Percentiles rank a stretch among this genome's conserved stretches.
phyloP scores from a whole-genome alignment of 75 land plant genomes.

The Azolla pinnata region DNA sequence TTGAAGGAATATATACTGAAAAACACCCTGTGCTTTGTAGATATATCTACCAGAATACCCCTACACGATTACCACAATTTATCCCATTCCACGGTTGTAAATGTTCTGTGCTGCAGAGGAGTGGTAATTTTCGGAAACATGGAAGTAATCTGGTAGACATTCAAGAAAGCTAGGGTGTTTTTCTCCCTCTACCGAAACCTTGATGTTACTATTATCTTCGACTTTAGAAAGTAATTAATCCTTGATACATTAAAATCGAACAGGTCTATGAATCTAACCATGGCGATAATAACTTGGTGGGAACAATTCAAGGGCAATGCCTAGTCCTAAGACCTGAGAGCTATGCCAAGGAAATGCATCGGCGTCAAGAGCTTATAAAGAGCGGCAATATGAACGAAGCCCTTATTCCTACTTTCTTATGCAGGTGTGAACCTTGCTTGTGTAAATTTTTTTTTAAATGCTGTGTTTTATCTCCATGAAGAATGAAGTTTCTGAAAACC shows the following conservation, averaged over 20 bases:
- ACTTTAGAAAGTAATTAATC: not conserved
- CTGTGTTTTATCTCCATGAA: not conserved
- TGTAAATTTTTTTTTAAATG: not conserved
- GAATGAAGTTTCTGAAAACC: not conserved
- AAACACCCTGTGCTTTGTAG: too few relatives aligned
- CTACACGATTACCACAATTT: too few relatives aligned
- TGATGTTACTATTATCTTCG: not conserved
- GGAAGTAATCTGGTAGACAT: too few relatives aligned
- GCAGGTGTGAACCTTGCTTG: conserved; percentile 24
- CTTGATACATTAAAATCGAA: not conserved
- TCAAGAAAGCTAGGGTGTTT: too few relatives aligned
- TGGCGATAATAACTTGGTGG: conserved; percentile 26
- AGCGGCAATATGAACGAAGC: conserved; percentile 3
- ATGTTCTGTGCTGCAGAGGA: too few relatives aligned
- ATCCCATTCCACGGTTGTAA: too few relatives aligned
- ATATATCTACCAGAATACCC: too few relatives aligned
- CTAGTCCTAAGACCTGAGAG: conserved; percentile 36
- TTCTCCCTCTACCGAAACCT: not conserved
- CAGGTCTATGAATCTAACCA: conserved; percentile 67
- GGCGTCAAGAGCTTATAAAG: conserved; percentile 19
- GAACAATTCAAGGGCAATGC: conserved; percentile 47
- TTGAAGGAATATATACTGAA: too few relatives aligned
- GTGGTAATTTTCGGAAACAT: too few relatives aligned
- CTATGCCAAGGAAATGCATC: conserved; percentile 41
- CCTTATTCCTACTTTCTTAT: conserved; percentile 30